Evolutionary conservation across 106 monocot genomes (phyloP).

Genomic region (Acorus gramineus): DNA sequence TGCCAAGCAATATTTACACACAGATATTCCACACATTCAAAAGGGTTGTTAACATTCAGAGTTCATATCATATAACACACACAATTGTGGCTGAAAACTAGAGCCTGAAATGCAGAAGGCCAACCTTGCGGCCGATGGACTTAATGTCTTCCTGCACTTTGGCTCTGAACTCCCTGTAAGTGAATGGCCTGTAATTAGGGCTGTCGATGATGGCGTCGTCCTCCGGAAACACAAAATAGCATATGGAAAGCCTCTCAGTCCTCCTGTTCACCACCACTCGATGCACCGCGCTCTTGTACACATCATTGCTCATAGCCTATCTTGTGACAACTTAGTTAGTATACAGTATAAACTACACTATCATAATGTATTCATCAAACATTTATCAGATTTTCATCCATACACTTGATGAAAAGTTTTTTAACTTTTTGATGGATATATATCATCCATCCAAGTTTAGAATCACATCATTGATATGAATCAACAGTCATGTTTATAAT

Average conservation of each 20-base stretch:
- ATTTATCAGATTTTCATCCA: no score
- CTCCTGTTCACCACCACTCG: conserved; percentile 34
- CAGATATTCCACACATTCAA: no score
- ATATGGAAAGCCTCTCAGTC: conserved; percentile 49
- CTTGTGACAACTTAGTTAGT: neutral
- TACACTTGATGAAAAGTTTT: no score
- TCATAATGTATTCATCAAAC: no score
- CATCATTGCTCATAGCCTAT: conserved; percentile 57
- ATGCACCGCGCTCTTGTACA: conserved; percentile 51
- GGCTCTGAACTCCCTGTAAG: conserved; percentile 42
- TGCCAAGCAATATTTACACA: no score
- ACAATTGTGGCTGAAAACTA: no score
- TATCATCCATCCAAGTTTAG: no score
- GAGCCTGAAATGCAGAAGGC: conserved; percentile 33
- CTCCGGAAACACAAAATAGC: conserved; percentile 61
- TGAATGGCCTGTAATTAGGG: conserved; percentile 45
- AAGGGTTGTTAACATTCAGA: no score
- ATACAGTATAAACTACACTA: neutral
- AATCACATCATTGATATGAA: no score
- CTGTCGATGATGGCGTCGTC: conserved; percentile 30
- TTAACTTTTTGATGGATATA: no score
- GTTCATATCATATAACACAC: no score
- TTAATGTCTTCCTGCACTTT: conserved; percentile 50
- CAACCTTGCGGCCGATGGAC: conserved; percentile 42
- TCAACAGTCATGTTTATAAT: no score